Base-by-base conservation (phyloP, 768 basidiomycete species). In the Mycena rebaudengoi region DNA sequence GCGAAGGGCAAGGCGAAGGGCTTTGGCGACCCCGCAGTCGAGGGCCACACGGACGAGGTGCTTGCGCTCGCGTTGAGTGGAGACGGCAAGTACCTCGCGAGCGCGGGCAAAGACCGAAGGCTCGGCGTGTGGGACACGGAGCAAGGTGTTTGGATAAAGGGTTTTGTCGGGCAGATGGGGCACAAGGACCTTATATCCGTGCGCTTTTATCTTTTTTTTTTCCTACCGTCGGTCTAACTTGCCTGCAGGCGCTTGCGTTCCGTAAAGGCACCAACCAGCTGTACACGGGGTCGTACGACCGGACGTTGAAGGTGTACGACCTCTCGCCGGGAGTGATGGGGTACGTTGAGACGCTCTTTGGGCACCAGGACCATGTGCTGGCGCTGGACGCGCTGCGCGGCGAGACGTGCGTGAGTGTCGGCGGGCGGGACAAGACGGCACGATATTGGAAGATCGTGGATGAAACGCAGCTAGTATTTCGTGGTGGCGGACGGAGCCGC, bases 391-490 rank as follows among this genome's bases (percentile, higher is more conserved):
- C 94, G 7, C 85, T 99, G 16, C 88, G 92, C 32, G 87, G 87
- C 7, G 95, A 98, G 69, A 88, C 89, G 2, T 92, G 91, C 16
- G 87, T 98, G 20, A 96, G 91, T 33, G 91, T 91, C 6, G 98
- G 97, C 20, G 93, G 89, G 0, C 83, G 95, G 32, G 98, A 99
- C 80, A 91, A 94, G 73, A 98, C 96, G 0, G 86, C 90, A 62
- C 85, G 98, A 33, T 99, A 88, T 78, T 99, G 97, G 97, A 98
- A 98, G 79, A 91, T 99, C 52, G 88, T 89, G 35, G 97, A 99
- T 54, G 96, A 98, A 76, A 94, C 86, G 13, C 97, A 99, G 73
- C 83, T 99, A 25, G 96, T 99, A 7, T 98, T 99, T 72, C 87
- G 98, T 35, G 98, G 97, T 25, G 98, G 98, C n/a, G 95, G 92